Percentiles rank a stretch among this genome's conserved stretches.
These are phyloP conservation scores for Cordyceps fumosorosea DNA, from an alignment of 2,329 filamentous ascomycete species.

Conservation along the genomic window DNA sequence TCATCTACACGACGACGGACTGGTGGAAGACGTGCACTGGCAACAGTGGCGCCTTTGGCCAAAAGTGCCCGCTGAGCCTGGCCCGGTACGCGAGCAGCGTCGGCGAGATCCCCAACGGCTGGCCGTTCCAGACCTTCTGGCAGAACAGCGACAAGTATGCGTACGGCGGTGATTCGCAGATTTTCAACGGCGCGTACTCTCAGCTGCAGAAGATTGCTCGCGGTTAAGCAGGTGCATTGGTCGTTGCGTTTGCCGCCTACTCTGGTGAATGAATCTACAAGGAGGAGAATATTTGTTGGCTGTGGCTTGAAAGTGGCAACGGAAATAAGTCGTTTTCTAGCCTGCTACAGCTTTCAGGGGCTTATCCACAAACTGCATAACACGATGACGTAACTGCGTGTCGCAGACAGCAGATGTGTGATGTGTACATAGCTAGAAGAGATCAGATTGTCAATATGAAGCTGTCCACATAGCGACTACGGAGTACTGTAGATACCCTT, in stretches of 20 bases:
- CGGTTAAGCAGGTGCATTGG: not conserved
- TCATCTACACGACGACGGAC: conserved; percentile 46
- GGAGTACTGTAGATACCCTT: too few relatives aligned
- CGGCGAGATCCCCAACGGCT: conserved; percentile 43
- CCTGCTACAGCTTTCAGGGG: not conserved
- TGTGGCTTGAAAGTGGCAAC: not conserved
- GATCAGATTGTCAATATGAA: not conserved
- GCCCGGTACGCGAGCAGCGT: conserved; percentile 36
- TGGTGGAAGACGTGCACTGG: conserved; percentile 51
- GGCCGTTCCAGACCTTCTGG: conserved; percentile 47
- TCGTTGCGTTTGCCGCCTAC: not conserved
- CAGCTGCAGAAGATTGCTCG: conserved; percentile 20
- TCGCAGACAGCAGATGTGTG: not conserved
- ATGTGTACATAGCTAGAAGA: not conserved
- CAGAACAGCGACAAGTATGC: conserved; percentile 17
- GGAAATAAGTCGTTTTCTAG: not conserved
- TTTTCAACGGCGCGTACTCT: conserved; percentile 18
- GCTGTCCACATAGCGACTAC: not conserved
- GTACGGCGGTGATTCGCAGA: conserved; percentile 19
- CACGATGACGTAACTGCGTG: not conserved
- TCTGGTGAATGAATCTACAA: not conserved
- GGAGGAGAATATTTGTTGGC: not conserved
- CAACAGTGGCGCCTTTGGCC: conserved; percentile 37
- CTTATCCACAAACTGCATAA: not conserved
- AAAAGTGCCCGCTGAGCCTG: conserved; percentile 41